Conservation (phyloP, 768 basidiomycete genomes). For the Tricholoma matsutake region DNA sequence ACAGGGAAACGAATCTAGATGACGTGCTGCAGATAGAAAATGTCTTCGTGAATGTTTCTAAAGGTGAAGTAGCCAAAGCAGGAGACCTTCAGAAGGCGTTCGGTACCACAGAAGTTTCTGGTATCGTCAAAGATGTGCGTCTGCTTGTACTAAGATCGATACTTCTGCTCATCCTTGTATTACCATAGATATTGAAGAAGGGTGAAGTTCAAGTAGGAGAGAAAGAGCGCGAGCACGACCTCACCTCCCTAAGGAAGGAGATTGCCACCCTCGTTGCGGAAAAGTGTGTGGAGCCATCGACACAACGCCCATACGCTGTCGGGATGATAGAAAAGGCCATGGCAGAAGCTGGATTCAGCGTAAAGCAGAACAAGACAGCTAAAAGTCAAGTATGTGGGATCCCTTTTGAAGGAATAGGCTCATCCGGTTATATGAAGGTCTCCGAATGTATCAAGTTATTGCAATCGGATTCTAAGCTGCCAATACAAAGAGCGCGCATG, state of each 20-base stretch:
- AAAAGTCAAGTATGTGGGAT: constrained; percentile 75
- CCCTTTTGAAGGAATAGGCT: neutral
- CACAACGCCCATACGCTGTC: constrained; percentile 86
- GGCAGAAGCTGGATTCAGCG: constrained; percentile 91
- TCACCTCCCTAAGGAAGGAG: constrained; percentile 76
- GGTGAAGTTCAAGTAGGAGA: constrained; percentile 97
- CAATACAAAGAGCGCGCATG: constrained; percentile 93
- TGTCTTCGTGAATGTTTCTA: constrained; percentile 94
- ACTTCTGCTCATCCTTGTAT: neutral
- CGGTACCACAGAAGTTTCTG: constrained; percentile 64
- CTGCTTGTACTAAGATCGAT: neutral
- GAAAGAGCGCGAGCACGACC: constrained; percentile 92
- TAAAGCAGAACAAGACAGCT: constrained; percentile 83
- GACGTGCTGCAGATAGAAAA: constrained; percentile 96
- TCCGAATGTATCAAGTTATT: constrained; percentile 85
- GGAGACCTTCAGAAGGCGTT: constrained; percentile 93
- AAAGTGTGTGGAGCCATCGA: constrained; percentile 92
- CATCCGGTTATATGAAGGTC: constrained; percentile 48
- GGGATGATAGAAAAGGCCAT: constrained; percentile 98
- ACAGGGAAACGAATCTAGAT: constrained; percentile 86
- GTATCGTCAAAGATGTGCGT: constrained; percentile 78
- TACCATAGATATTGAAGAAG: constrained; percentile 80
- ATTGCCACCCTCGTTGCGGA: constrained; percentile 94
- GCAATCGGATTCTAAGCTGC: constrained; percentile 79
- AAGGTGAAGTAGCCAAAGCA: constrained; percentile 88